Conservation (phyloP, 139 green algal genomes). For the Protoeuglena noctilucae region DNA sequence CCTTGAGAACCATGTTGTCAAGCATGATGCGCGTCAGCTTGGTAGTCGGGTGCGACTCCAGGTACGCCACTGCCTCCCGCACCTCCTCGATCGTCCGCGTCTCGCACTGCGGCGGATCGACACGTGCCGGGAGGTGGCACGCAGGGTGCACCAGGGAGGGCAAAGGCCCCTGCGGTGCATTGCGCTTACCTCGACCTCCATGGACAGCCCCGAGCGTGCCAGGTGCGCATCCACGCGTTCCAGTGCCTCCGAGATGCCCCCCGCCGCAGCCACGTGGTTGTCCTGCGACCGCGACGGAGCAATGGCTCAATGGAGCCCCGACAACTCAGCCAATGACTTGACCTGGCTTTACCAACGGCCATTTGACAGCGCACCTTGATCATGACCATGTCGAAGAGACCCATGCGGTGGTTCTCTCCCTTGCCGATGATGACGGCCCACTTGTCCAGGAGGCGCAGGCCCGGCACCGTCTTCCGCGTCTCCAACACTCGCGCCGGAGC, state of each 20-base stretch:
- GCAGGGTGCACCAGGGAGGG: too few relatives aligned
- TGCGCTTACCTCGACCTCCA: conserved; percentile 12
- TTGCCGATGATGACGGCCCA: conserved; percentile 89
- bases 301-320: too few relatives aligned
- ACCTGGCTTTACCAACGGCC: too few relatives aligned
- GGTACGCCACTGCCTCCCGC: conserved; percentile 23
- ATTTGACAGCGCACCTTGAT: conserved; percentile 54
- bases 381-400: conserved; percentile 96
- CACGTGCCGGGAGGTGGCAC: too few relatives aligned
- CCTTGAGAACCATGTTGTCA: conserved; percentile 85
- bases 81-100: conserved; percentile 80
- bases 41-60: not conserved
- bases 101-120: too few relatives aligned
- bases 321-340: too few relatives aligned
- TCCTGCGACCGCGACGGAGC: too few relatives aligned
- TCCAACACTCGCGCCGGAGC: conserved; percentile 52
- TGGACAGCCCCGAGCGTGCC: conserved; percentile 6
- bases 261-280: conserved; percentile 94
- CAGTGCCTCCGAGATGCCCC: conserved; percentile 52
- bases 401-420: conserved; percentile 63
- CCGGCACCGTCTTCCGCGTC: conserved; percentile 88
- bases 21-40: conserved; percentile 62
- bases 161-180: too few relatives aligned
- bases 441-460: conserved; percentile 89
- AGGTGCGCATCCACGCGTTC: conserved; percentile 47